Conservation (phyloP, 1,284 basidiomycete genomes). For the Ustilago cynodontis region DNA sequence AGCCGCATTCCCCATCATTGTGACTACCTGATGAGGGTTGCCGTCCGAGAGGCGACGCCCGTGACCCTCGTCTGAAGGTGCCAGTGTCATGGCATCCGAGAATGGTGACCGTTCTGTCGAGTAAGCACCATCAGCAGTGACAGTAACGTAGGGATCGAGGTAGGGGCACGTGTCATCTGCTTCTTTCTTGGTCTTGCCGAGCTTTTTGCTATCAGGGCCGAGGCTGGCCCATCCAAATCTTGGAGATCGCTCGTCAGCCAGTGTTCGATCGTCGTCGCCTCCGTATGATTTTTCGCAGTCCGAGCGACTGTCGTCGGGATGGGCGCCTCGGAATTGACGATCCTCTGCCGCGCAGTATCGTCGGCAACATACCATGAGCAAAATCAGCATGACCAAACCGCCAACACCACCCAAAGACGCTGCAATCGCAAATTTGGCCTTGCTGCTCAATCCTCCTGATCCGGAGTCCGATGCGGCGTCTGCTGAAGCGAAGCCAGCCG, state of each 20-base stretch:
- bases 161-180: slow-evolving; percentile 46
- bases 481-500: slow-evolving; percentile 21
- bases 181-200: slow-evolving; percentile 26
- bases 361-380: slow-evolving; percentile 59
- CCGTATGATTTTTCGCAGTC: slow-evolving; percentile 39
- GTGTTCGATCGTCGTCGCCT: slow-evolving; percentile 52
- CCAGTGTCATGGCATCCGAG: slow-evolving; percentile 46
- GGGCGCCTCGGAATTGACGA: slow-evolving; percentile 33
- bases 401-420: slow-evolving; percentile 55
- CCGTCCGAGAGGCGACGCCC: slow-evolving; percentile 5
- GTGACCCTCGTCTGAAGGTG: slow-evolving; percentile 39
- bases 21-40: slow-evolving; percentile 22
- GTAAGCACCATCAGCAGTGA: slow-evolving; percentile 6
- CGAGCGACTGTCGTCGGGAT: slow-evolving; percentile 18
- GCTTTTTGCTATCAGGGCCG: slow-evolving; percentile 26
- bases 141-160: slow-evolving; percentile 29
- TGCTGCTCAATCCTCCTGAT: slow-evolving; percentile 31
- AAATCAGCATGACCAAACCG: slow-evolving; percentile 51
- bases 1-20: slow-evolving; percentile 15
- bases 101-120: slow-evolving; percentile 29
- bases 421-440: slow-evolving; percentile 52
- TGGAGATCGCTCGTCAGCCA: slow-evolving; percentile 45
- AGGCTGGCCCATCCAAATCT: slow-evolving; percentile 38
- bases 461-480: slow-evolving; percentile 13
- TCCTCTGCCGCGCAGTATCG: slow-evolving; percentile 55